Evolutionary conservation across 129 eudicot species (phyloP).

Genomic region (Escallonia herrerae): DNA sequence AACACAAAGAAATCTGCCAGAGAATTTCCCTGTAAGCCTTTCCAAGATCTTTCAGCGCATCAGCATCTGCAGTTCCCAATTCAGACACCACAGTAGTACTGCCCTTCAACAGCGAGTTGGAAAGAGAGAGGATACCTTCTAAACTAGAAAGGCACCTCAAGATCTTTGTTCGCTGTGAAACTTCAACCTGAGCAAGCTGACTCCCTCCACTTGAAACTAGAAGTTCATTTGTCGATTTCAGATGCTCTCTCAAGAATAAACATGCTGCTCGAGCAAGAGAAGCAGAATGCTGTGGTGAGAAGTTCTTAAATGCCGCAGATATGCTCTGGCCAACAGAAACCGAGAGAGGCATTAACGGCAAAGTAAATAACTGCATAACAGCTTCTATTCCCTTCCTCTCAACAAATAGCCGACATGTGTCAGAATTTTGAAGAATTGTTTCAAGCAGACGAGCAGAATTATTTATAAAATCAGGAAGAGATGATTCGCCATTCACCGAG

Average conservation of each 20-base stretch:
- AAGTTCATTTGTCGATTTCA: constrained; percentile 60
- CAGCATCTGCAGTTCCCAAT: constrained; percentile 86
- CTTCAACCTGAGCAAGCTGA: constrained; percentile 59
- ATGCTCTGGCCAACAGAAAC: constrained; percentile 83
- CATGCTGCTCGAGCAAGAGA: constrained; percentile 87
- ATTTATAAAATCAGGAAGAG: constrained; percentile 80
- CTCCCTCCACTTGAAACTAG: constrained; percentile 51
- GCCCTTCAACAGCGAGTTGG: constrained; percentile 75
- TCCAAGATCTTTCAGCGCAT: constrained; percentile 88
- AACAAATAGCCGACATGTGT: constrained; percentile 79
- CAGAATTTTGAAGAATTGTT: constrained; percentile 92
- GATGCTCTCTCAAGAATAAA: constrained; percentile 68
- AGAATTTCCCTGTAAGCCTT: constrained; percentile 66
- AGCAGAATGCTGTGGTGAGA: constrained; percentile 89
- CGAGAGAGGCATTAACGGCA: constrained; percentile 71
- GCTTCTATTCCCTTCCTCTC: constrained; percentile 90
- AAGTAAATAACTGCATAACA: constrained; percentile 69
- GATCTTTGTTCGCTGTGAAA: constrained; percentile 48
- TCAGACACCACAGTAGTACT: constrained; percentile 74
- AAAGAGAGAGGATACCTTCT: constrained; percentile 76
- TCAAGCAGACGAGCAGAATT: constrained; percentile 89
- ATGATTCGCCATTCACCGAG: constrained; percentile 47
- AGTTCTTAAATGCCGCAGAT: constrained; percentile 81
- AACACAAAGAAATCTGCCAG: constrained; percentile 81
- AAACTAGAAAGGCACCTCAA: constrained; percentile 66